phyloP scores from a whole-genome alignment of 2,329 filamentous ascomycete species.

The Pyricularia sp. region DNA sequence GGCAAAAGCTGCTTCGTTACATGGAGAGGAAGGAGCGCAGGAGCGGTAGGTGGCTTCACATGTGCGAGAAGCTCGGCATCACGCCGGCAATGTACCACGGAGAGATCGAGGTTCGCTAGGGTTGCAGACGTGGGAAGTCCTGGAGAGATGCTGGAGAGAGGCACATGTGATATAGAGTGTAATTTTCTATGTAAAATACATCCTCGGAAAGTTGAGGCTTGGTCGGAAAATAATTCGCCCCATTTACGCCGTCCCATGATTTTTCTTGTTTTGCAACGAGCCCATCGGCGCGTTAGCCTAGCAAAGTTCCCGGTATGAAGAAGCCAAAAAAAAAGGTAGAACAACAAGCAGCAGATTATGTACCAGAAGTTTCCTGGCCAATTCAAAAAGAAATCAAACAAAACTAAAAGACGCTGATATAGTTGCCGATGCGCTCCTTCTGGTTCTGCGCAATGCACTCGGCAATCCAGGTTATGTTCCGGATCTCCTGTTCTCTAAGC shows the following conservation, averaged over 20 bases:
- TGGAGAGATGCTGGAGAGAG: conserved; percentile 13
- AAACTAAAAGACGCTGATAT: conserved; percentile 75
- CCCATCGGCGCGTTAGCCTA: background rate
- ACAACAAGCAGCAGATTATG: background rate
- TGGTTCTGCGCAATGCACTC: conserved; percentile 99
- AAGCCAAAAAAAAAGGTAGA: conserved; percentile 9
- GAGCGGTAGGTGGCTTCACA: conserved; percentile 75
- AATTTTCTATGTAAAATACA: conserved; percentile 5
- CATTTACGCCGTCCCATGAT: background rate
- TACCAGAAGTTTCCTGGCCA: background rate
- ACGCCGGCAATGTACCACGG: conserved; percentile 81
- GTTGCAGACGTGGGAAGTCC: conserved; percentile 8
- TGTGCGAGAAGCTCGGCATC: conserved; percentile 73
- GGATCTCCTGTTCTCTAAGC: conserved; percentile 96
- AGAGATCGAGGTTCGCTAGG: conserved; percentile 54
- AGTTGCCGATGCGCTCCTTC: conserved; percentile 97
- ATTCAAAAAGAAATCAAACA: conserved; percentile 3
- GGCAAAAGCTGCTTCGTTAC: conserved; percentile 82
- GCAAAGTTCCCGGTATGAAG: background rate
- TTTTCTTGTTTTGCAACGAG: background rate
- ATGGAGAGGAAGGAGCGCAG: conserved; percentile 82
- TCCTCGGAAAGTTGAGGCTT: background rate
- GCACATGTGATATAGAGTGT: conserved; percentile 17
- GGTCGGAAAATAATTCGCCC: background rate
- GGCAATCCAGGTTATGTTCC: conserved; percentile 98